phyloP scores from a whole-genome alignment of 192 early-diverging fungal species.

The Backusella australiensis region DNA sequence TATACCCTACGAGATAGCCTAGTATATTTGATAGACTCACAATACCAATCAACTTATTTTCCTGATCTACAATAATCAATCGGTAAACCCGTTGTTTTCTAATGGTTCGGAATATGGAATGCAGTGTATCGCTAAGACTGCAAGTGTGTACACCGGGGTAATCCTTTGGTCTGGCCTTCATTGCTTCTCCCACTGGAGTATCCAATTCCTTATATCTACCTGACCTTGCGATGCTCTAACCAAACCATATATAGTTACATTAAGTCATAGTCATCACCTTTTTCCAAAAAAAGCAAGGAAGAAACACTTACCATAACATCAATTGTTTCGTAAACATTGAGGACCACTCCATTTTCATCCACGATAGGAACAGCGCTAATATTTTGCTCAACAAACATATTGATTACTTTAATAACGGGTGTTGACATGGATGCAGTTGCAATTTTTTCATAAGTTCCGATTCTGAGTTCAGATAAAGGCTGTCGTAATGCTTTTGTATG shows the following conservation, averaged over 20 bases:
- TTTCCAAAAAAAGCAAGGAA: background rate
- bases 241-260: background rate
- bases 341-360: slow-evolving; percentile 76
- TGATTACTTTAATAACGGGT: slow-evolving; percentile 85
- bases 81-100: slow-evolving; percentile 84
- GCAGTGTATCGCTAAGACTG: slow-evolving; percentile 80
- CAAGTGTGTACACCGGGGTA: slow-evolving; percentile 95
- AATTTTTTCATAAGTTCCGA: slow-evolving; percentile 86
- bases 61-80: slow-evolving; percentile 86
- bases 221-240: slow-evolving; percentile 64
- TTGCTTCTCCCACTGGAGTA: slow-evolving; percentile 84
- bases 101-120: slow-evolving; percentile 87
- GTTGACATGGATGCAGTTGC: slow-evolving; percentile 77
- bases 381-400: slow-evolving; percentile 87
- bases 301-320: slow-evolving; percentile 83
- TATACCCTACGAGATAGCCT: slow-evolving; percentile 50
- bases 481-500: slow-evolving; percentile 31
- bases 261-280: background rate
- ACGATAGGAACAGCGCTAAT: slow-evolving; percentile 94
- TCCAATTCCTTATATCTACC: slow-evolving; percentile 76
- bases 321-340: slow-evolving; percentile 96
- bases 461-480: slow-evolving; percentile 44
- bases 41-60: slow-evolving; percentile 77
- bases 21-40: slow-evolving; percentile 87
- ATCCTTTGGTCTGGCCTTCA: slow-evolving; percentile 83